Conservation (phyloP, 75 land plant species). For the Sequoiadendron giganteum region DNA sequence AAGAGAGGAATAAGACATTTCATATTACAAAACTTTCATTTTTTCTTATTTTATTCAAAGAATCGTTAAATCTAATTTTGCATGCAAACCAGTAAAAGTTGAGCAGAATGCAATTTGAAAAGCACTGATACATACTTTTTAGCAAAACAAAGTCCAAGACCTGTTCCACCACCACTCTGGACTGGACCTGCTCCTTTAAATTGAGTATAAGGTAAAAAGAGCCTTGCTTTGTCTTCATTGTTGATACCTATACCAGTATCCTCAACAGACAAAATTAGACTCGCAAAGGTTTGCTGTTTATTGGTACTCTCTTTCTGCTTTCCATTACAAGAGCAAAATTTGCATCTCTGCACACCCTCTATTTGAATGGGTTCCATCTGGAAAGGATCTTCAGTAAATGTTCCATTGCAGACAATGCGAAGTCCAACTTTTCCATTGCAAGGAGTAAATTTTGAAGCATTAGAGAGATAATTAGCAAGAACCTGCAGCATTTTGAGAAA, state of each 20-base stretch:
- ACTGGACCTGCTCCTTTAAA: conserved; percentile 26
- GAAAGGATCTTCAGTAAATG: background rate
- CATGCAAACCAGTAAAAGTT: background rate
- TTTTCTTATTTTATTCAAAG: background rate
- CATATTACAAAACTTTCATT: background rate
- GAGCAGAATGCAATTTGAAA: background rate
- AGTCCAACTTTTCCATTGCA: conserved; percentile 26
- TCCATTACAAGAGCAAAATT: conserved; percentile 1
- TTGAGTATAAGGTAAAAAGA: conserved; percentile 37
- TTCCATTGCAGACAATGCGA: conserved; percentile 15
- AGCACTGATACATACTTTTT: conserved; percentile 16
- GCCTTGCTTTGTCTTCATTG: conserved; percentile 28
- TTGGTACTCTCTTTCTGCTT: background rate
- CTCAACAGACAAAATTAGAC: conserved; percentile 27
- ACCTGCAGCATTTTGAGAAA: conserved; percentile 11
- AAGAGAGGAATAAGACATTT: background rate
- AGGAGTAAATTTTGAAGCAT: conserved; percentile 47
- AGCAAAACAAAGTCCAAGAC: conserved; percentile 39
- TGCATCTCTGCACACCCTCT: conserved; percentile 1
- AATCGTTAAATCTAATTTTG: background rate
- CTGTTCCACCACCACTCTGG: conserved; percentile 32
- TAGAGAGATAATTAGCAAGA: conserved; percentile 30
- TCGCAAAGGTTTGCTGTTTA: conserved; percentile 13
- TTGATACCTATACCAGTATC: conserved; percentile 46
- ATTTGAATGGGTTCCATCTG: background rate